Conservation (phyloP, 2,329 filamentous ascomycete genomes). For the Phaeosphaeria sp. region DNA sequence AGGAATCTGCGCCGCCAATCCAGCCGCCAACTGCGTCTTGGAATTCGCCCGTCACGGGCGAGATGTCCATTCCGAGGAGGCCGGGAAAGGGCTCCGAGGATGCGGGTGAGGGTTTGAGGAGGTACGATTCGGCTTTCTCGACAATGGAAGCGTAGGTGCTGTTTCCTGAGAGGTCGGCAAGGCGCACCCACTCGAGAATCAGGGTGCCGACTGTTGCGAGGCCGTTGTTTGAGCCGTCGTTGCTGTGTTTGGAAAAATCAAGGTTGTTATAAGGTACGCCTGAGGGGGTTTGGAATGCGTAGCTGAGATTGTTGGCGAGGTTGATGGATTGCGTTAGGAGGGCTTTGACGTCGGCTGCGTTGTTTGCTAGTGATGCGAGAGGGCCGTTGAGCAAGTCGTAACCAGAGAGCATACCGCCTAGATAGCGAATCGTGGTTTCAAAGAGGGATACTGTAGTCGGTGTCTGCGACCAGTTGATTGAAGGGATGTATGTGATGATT, state of each 20-base stretch:
- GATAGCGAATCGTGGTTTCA: constrained; percentile 88
- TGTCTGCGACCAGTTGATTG: constrained; percentile 73
- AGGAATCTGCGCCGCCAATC: constrained; percentile 78
- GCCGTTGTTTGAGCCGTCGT: constrained; percentile 65
- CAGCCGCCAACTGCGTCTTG: constrained; percentile 73
- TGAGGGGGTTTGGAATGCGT: constrained; percentile 77
- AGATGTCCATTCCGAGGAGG: constrained; percentile 72
- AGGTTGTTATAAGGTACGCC: constrained; percentile 77
- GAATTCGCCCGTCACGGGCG: constrained; percentile 71
- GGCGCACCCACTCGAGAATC: constrained; percentile 82
- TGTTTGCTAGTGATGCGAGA: constrained; percentile 58
- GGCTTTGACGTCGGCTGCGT: constrained; percentile 58
- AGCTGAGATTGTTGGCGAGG: constrained; percentile 75
- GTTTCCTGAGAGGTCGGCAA: constrained; percentile 77
- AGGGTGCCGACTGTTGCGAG: constrained; percentile 79
- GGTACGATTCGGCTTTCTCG: constrained; percentile 71
- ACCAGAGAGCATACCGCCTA: constrained; percentile 79
- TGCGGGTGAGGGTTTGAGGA: constrained; percentile 70
- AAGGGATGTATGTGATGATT: constrained; percentile 74
- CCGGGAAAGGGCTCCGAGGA: constrained; percentile 76
- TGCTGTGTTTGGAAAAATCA: constrained; percentile 61
- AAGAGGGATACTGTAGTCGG: constrained; percentile 72
- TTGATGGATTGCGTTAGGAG: constrained; percentile 71
- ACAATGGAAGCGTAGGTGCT: constrained; percentile 69
- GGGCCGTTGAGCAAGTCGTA: constrained; percentile 77